phyloP scores from a whole-genome alignment of 805 yeast genomes.

The Jamesozyma gamospora region DNA sequence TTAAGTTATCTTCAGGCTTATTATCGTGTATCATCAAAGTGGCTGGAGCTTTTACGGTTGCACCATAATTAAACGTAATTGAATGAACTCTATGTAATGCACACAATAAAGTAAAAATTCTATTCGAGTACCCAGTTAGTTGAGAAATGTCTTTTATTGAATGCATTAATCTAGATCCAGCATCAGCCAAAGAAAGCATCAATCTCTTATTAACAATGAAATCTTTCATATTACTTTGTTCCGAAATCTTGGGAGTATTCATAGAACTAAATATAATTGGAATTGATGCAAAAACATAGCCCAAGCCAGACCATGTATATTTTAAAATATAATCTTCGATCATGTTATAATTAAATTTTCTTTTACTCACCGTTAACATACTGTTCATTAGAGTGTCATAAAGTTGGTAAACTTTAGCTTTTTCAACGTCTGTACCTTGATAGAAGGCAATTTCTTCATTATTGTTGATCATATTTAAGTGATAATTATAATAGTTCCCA shows the following conservation, averaged over 20 bases:
- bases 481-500: slow-evolving; percentile 82
- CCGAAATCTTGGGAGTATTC: slow-evolving; percentile 16
- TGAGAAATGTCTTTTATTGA: slow-evolving; percentile 88
- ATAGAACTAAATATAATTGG: slow-evolving; percentile 65
- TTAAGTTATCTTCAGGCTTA: background rate
- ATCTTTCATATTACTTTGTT: slow-evolving; percentile 64
- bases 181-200: slow-evolving; percentile 86
- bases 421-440: slow-evolving; percentile 78
- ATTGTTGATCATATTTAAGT: slow-evolving; percentile 73
- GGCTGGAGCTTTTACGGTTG: slow-evolving; percentile 1
- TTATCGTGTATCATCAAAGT: background rate
- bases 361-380: slow-evolving; percentile 42
- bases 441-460: slow-evolving; percentile 92
- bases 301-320: slow-evolving; percentile 91
- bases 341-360: slow-evolving; percentile 57
- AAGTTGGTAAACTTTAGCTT: slow-evolving; percentile 48
- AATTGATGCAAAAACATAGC: slow-evolving; percentile 81
- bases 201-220: slow-evolving; percentile 85
- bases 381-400: slow-evolving; percentile 51
- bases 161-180: slow-evolving; percentile 89
- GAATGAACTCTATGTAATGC: slow-evolving; percentile 78
- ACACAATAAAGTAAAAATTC: slow-evolving; percentile 69
- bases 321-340: slow-evolving; percentile 81
- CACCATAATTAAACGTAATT: slow-evolving; percentile 32
- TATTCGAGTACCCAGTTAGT: slow-evolving; percentile 80